phyloP scores from a whole-genome alignment of 2,329 filamentous ascomycete species.

The Fragosphaeria purpurea region DNA sequence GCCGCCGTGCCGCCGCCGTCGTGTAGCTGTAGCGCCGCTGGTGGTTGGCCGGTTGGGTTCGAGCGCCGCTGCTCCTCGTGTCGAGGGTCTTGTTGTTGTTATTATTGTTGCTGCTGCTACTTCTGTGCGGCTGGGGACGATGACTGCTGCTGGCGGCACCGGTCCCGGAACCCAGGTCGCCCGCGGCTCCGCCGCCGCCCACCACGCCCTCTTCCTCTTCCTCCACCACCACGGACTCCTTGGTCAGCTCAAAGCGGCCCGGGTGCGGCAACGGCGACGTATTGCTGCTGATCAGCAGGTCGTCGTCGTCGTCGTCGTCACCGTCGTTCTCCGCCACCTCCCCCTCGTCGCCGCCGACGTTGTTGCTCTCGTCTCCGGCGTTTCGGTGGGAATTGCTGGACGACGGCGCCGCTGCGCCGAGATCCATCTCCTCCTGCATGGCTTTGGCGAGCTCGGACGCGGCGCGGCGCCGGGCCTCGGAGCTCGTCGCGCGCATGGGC shows the following conservation, averaged over 20 bases:
- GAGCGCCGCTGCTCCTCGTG: conserved; percentile 24
- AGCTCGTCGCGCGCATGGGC: conserved; percentile 73
- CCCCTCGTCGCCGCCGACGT: background rate
- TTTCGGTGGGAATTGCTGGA: background rate
- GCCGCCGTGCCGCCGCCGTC: conserved; percentile 35
- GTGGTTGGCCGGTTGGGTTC: conserved; percentile 34
- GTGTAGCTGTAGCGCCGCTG: conserved; percentile 46
- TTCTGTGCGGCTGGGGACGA: background rate
- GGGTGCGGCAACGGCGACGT: conserved; percentile 59
- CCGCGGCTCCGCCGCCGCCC: background rate
- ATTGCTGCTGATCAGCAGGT: conserved; percentile 61
- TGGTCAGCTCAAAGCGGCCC: conserved; percentile 61
- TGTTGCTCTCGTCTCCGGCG: conserved; percentile 23
- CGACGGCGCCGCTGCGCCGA: conserved; percentile 47
- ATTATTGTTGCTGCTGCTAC: conserved; percentile 1
- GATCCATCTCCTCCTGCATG: conserved; percentile 85
- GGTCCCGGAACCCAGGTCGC: background rate
- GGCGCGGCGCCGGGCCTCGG: conserved; percentile 63
- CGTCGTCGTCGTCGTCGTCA: conserved; percentile 31
- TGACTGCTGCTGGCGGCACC: background rate
- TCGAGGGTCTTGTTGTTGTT: conserved; percentile 3
- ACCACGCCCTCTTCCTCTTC: conserved; percentile 18
- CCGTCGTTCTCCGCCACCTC: background rate
- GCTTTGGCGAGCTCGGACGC: conserved; percentile 18
- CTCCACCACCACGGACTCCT: conserved; percentile 30